phyloP scores from a whole-genome alignment of 1,139 yeast species.

The Pichia cactophila region DNA sequence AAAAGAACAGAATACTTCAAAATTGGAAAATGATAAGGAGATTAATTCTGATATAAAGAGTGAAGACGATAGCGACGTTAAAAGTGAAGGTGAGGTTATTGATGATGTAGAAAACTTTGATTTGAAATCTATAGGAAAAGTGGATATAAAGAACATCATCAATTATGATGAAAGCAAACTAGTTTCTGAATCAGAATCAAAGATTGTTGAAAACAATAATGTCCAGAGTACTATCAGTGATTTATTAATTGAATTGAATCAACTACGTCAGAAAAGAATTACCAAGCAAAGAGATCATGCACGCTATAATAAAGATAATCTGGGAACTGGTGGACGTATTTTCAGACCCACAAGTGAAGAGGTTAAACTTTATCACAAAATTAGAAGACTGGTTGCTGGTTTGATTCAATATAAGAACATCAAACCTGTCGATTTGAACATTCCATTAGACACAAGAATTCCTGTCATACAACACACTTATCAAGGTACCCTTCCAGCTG shows the following conservation, averaged over 20 bases:
- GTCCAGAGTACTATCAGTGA: conserved; percentile 51
- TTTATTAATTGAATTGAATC: conserved; percentile 51
- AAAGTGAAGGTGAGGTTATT: not conserved
- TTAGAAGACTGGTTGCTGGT: conserved; percentile 42
- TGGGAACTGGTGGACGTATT: conserved; percentile 10
- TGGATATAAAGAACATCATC: conserved; percentile 41
- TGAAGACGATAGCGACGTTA: not conserved
- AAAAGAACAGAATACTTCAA: conserved; percentile 4
- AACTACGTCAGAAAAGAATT: conserved; percentile 44
- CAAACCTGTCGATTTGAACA: conserved; percentile 24
- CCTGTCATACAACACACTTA: conserved; percentile 73
- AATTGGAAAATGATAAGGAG: not conserved
- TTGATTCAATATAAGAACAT: conserved; percentile 28
- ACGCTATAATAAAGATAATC: conserved; percentile 8
- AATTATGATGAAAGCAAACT: conserved; percentile 48
- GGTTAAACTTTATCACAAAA: conserved; percentile 41
- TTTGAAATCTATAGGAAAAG: conserved; percentile 17
- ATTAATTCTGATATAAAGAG: not conserved
- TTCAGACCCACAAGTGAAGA: conserved; percentile 37
- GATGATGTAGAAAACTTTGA: conserved; percentile 5
- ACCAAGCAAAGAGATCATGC: conserved; percentile 10
- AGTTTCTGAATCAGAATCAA: conserved; percentile 46
- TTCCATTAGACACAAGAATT: conserved; percentile 36
- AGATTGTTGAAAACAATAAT: conserved; percentile 37
- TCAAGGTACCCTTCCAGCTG: conserved; percentile 74